phyloP scores from a whole-genome alignment of 2,329 filamentous ascomycete genomes.

The Clonostachys solani region DNA sequence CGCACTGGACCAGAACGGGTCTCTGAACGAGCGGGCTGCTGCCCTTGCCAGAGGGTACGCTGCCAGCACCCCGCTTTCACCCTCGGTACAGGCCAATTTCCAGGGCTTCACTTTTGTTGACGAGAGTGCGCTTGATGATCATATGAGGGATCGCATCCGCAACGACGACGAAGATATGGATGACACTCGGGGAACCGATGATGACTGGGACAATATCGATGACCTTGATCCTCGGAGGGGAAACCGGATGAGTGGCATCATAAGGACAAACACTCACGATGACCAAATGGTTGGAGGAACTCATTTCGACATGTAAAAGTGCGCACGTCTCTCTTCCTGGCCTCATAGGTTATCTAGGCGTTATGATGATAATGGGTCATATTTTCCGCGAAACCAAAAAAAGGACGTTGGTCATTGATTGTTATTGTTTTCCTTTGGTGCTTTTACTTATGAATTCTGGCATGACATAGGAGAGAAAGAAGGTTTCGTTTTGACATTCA shows the following conservation, averaged over 20 bases:
- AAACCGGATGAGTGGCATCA: constrained; percentile 62
- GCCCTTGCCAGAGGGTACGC: constrained; percentile 81
- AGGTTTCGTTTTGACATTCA: not conserved
- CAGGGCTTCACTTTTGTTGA: constrained; percentile 99
- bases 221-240: constrained; percentile 46
- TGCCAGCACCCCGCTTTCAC: constrained; percentile 87
- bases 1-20: constrained; percentile 80
- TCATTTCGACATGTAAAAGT: constrained; percentile 57
- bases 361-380: not conserved
- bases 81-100: constrained; percentile 96
- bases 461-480: not conserved
- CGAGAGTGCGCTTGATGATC: constrained; percentile 88
- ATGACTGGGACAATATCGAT: constrained; percentile 56
- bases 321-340: not conserved
- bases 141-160: constrained; percentile 55
- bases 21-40: constrained; percentile 85
- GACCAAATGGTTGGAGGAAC: constrained; percentile 59
- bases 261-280: constrained; percentile 52
- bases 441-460: not conserved
- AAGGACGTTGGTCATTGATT: not conserved
- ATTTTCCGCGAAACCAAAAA: not conserved
- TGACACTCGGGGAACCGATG: constrained; percentile 42
- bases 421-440: not conserved
- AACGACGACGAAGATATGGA: constrained; percentile 58
- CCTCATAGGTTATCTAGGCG: not conserved